Conservation (phyloP, 2,329 filamentous ascomycete species). For the Talaromyces sp. region DNA sequence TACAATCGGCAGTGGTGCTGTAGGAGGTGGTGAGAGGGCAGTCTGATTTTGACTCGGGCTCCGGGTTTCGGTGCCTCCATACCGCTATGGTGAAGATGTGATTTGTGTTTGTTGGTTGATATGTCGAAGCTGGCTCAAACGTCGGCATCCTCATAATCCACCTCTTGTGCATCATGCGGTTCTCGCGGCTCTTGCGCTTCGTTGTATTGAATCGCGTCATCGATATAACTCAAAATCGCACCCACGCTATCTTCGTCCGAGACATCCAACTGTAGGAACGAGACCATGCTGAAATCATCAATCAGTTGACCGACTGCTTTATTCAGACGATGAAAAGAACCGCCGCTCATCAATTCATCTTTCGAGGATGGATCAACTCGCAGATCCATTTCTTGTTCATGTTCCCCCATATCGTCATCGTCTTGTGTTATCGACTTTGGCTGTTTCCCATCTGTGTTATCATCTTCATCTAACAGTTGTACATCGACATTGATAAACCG, state of each 20-base stretch:
- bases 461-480: slow-evolving; percentile 68
- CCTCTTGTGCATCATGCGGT: slow-evolving; percentile 63
- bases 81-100: not conserved
- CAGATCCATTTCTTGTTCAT: slow-evolving; percentile 51
- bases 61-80: not conserved
- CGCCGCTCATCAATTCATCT: slow-evolving; percentile 72
- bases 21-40: not conserved
- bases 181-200: slow-evolving; percentile 90
- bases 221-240: slow-evolving; percentile 82
- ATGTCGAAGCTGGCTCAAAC: slow-evolving; percentile 17
- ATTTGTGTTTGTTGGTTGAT: not conserved
- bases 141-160: slow-evolving; percentile 46
- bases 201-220: slow-evolving; percentile 89
- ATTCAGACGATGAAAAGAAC: slow-evolving; percentile 79
- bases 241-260: slow-evolving; percentile 90
- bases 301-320: slow-evolving; percentile 85
- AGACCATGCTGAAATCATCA: slow-evolving; percentile 97
- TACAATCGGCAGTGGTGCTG: not conserved
- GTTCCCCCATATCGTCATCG: not conserved
- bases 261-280: slow-evolving; percentile 83
- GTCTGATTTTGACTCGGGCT: not conserved
- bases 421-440: slow-evolving; percentile 45
- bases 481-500: slow-evolving; percentile 85
- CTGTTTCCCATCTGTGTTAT: slow-evolving; percentile 11
- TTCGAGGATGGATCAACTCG: slow-evolving; percentile 60